Base-by-base conservation (phyloP, 805 yeast species). In the Candida succiphila region DNA sequence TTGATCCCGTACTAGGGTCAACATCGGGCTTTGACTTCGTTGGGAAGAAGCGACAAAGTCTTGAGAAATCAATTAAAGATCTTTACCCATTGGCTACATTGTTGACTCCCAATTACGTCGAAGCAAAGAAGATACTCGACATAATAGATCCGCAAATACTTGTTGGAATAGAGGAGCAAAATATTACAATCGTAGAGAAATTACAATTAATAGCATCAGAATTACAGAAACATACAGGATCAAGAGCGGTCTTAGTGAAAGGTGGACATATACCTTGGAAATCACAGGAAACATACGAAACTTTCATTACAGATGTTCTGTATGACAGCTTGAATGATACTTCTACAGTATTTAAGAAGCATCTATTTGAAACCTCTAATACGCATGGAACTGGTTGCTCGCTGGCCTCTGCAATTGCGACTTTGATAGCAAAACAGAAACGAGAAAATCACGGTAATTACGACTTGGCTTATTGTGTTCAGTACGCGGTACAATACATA, bases 381-480 rank as follows among this genome's bases (percentile, higher is more conserved):
- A 75, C 83, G 2, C 95, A 85, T 52, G 95, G 95, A 10, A 84
- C 94, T 2, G 95, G 95, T 1, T 85, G 95, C 54, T 82, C 95
- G 0, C 61, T 85, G 30, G 74, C 89, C 0, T 78, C 94, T 1
- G 68, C 94, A 1, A 78, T 86, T 38, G 76, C 89, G 1, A 73
- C 88, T 3, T 75, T 80, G 40, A 45, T 84, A 15, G 88, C 92
- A 21, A 21, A 10, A 21, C 10, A 7, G 7, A 21, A 21, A 21
- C 10, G 10, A 10, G 23, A 21, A 21, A 8, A 10, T 21, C 7
- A 21, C 7, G 23, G 23, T 8, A 7, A 7, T 8, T 21, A 21
- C 10, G 10, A 21, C 7, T 21, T 21, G 23, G 23, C 10, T 10
- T 8, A 21, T 21, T 21, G 23, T 10, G 23, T 21, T 21, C 56